Evolutionary conservation across 257 asterid genomes (phyloP).

Genomic region (Solanum megistacrolobum): DNA sequence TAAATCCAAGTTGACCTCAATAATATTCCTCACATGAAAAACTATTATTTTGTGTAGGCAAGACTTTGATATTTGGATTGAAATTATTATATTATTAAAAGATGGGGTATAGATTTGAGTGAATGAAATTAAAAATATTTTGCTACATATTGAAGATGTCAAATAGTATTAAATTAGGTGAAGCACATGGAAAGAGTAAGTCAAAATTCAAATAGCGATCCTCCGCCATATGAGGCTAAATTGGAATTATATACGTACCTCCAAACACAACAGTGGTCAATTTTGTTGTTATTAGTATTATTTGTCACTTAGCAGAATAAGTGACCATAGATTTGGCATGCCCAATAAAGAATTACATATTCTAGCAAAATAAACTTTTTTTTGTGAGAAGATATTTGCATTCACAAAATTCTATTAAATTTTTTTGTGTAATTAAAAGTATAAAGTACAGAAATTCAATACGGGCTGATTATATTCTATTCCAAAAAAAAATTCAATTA

Average conservation of each 20-base stretch:
- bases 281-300: not conserved
- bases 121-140: not conserved
- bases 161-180: constrained; percentile 5
- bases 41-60: not conserved
- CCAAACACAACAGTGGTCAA: constrained; percentile 3
- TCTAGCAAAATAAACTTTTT: not conserved
- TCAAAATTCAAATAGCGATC: not conserved
- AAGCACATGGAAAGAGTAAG: not conserved
- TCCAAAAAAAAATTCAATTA: too few relatives aligned
- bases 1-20: not conserved
- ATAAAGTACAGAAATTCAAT: too few relatives aligned
- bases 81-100: not conserved
- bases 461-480: too few relatives aligned
- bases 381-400: not conserved
- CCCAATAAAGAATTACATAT: not conserved
- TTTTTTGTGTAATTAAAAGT: not conserved
- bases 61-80: not conserved
- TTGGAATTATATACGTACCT: not conserved
- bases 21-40: not conserved
- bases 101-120: not conserved
- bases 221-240: not conserved
- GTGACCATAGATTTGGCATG: not conserved
- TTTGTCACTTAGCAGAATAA: not conserved
- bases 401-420: not conserved
- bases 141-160: not conserved